Percentiles rank a stretch among this genome's conserved stretches.
Conservation (phyloP, 371 early-diverging fungal genomes). For the Syncephalastrum racemosum region DNA sequence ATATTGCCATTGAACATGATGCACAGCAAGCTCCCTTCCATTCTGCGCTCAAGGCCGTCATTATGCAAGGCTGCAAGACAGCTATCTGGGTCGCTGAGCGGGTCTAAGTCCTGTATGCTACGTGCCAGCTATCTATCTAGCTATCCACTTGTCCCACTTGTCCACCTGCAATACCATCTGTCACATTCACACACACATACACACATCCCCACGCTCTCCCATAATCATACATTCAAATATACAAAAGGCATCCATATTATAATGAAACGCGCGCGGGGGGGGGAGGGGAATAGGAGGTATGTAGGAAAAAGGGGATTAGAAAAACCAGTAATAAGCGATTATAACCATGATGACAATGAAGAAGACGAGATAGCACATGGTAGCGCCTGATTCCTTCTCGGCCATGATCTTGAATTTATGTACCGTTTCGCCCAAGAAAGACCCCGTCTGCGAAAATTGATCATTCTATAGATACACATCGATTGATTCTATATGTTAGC, state of each 20-base stretch:
- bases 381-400: slow-evolving; percentile 44
- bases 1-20: slow-evolving; percentile 88
- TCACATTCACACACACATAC: too few species aligned
- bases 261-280: too few species aligned
- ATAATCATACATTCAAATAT: too few species aligned
- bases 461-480: slow-evolving; percentile 46
- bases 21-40: slow-evolving; percentile 84
- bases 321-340: slow-evolving; percentile 47
- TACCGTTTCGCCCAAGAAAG: slow-evolving; percentile 45
- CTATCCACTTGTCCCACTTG: not conserved
- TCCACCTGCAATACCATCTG: too few species aligned
- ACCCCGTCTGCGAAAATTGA: slow-evolving; percentile 49
- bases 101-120: too few species aligned
- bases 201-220: too few species aligned
- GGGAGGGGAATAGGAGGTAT: too few species aligned
- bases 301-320: slow-evolving; percentile 26
- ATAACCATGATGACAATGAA: slow-evolving; percentile 45
- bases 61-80: slow-evolving; percentile 79
- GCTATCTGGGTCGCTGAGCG: slow-evolving; percentile 79
- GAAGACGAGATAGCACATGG: slow-evolving; percentile 44
- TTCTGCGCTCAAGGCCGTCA: slow-evolving; percentile 64
- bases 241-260: too few species aligned
- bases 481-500: too few species aligned
- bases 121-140: too few species aligned
- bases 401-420: slow-evolving; percentile 54